Base-by-base conservation (phyloP, 129 eudicot species). In the Tagetes erecta region DNA sequence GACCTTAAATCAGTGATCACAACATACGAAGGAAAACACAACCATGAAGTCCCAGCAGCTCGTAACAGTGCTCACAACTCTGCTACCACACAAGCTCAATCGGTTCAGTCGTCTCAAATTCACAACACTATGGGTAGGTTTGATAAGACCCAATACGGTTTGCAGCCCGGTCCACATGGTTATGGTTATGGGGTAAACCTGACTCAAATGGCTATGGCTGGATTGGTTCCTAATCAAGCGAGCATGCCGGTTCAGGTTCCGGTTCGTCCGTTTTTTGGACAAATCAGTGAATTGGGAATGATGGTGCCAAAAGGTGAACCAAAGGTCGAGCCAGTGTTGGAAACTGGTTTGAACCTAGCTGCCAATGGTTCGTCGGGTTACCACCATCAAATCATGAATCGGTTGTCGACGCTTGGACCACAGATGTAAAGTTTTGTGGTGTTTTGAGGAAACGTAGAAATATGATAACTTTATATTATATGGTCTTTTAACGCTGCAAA, bases 1-100 rank as follows among this genome's bases (percentile, higher is more conserved):
- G 96, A 89, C 81, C 86, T 84, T 30, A 89, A 86, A 67, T 89
- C 91, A 9, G 96, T 89, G 40, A 89, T 89, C 80, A 86, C 96
- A 7, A 86, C 95, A 5, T 89, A 89, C 14, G 95, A 89, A 73
- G 95, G 95, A 20, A 89, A 89, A 70, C 95, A 89, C 84, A 86
- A 89, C 39, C 96, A 89, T 36, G 89, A 86, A 55, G 96, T 89
- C 35, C 96, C 96, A 38, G 89, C 85, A 35, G 91, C 91, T 42
- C 87, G 91, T 6, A 89, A 81, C 73, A 88, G 90, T 79, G 76
- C 80, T 59, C 87, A 85, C 0, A 88, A 70, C 64, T 75, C 92
- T 0, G 76, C 41, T 6, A 36, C 57, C 37, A 27, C 85, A 36
- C 84, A 79, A 36, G 60, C 77, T 51, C 85, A 74, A 76, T 65